Evolutionary conservation across 495 filamentous ascomycete species (phyloP).

Genomic region (Penicillium ucsense): DNA sequence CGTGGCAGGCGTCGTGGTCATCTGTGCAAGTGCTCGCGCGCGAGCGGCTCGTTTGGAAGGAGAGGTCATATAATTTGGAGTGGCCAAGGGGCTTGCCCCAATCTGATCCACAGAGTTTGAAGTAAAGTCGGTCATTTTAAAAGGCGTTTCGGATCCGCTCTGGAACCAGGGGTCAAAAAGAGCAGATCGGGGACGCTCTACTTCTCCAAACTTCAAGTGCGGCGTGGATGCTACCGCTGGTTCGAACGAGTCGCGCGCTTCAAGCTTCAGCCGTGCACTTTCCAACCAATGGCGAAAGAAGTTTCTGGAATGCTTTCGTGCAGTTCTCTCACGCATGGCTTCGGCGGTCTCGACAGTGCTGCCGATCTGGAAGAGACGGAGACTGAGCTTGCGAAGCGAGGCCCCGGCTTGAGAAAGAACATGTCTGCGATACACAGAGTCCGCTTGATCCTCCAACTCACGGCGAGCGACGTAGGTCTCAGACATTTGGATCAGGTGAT

Average conservation of each 20-base stretch:
- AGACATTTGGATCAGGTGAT: slow-evolving; percentile 38
- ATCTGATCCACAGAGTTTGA: slow-evolving; percentile 21
- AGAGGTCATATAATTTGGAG: slow-evolving; percentile 45
- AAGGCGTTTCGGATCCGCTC: slow-evolving; percentile 33
- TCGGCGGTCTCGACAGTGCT: slow-evolving; percentile 38
- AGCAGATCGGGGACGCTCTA: slow-evolving; percentile 22
- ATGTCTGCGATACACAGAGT: slow-evolving; percentile 35
- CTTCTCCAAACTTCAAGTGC: slow-evolving; percentile 18
- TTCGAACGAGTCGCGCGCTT: slow-evolving; percentile 27
- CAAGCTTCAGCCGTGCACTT: slow-evolving; percentile 31
- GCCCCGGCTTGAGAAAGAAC: slow-evolving; percentile 34
- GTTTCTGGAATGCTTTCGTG: slow-evolving; percentile 43
- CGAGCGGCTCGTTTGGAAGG: slow-evolving; percentile 48
- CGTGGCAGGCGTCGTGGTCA: slow-evolving; percentile 44
- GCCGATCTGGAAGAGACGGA: slow-evolving; percentile 42
- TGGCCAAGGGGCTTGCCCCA: slow-evolving; percentile 35
- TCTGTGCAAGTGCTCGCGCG: slow-evolving; percentile 39
- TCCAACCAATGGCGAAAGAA: slow-evolving; percentile 53
- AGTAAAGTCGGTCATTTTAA: slow-evolving; percentile 37
- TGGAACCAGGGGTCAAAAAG: slow-evolving; percentile 34
- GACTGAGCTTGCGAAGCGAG: slow-evolving; percentile 40
- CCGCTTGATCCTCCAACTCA: slow-evolving; percentile 41
- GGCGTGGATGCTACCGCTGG: slow-evolving; percentile 25
- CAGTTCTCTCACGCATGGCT: slow-evolving; percentile 46
- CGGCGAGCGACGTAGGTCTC: slow-evolving; percentile 29